These are phyloP conservation scores for Tricholoma furcatifolium DNA, from an alignment of 768 basidiomycete species.

Conservation along the genomic window DNA sequence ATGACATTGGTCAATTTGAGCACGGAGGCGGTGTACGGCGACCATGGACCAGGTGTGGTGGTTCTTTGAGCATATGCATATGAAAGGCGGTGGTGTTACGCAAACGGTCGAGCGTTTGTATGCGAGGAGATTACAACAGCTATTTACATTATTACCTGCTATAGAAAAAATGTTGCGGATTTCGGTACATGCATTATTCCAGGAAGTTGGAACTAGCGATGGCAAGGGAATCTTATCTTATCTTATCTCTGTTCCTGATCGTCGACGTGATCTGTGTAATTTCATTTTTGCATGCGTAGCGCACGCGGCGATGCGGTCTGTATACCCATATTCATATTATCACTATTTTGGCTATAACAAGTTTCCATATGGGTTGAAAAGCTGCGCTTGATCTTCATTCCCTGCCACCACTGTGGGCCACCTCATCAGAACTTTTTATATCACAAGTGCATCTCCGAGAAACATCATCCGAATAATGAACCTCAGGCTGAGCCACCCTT, in stretches of 20 bases:
- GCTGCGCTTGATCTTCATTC: neutral
- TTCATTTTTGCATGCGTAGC: too few relatives aligned
- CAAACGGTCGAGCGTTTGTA: neutral
- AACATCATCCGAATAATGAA: neutral
- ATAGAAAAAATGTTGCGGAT: neutral
- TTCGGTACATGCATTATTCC: too few relatives aligned
- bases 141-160: neutral
- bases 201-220: too few relatives aligned
- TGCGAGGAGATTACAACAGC: neutral
- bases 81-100: neutral
- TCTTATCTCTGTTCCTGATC: too few relatives aligned
- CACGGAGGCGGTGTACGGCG: slow-evolving; percentile 21
- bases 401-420: too few relatives aligned
- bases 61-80: neutral
- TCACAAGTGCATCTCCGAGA: neutral
- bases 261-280: too few relatives aligned
- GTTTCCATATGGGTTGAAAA: too few relatives aligned
- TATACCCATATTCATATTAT: too few relatives aligned
- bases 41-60: slow-evolving; percentile 6
- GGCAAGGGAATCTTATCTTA: too few relatives aligned
- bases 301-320: too few relatives aligned
- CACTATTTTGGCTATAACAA: too few relatives aligned
- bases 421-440: too few relatives aligned
- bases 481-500: neutral
- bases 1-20: slow-evolving; percentile 13